These are phyloP conservation scores for Lactifluus volemus DNA, from an alignment of 768 basidiomycete genomes.

Conservation along the genomic window DNA sequence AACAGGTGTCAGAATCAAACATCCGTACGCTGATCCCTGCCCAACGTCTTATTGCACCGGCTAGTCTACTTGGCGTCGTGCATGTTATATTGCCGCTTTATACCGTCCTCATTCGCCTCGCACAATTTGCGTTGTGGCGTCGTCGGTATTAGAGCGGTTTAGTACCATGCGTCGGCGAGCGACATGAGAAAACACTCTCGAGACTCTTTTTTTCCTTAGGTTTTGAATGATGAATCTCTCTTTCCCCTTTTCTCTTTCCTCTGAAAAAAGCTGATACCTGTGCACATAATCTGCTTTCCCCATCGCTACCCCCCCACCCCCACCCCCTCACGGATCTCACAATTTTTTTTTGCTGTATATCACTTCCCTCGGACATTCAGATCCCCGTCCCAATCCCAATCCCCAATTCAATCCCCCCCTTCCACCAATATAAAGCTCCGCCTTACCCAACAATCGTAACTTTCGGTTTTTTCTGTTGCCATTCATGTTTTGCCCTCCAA, in stretches of 20 bases:
- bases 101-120: slow-evolving; percentile 13
- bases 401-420: background rate
- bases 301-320: background rate
- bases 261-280: slow-evolving; percentile 9
- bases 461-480: background rate
- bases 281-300: slow-evolving; percentile 1
- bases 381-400: background rate
- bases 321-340: slow-evolving; percentile 9
- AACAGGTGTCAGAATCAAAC: background rate
- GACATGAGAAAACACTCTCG: background rate
- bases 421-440: background rate
- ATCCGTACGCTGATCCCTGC: background rate
- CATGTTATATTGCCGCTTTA: slow-evolving; percentile 15
- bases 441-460: background rate
- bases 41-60: slow-evolving; percentile 1
- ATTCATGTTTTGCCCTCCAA: background rate
- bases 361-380: slow-evolving; percentile 2
- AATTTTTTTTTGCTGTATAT: slow-evolving; percentile 17
- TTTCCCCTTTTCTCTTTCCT: background rate
- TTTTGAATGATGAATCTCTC: slow-evolving; percentile 1
- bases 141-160: slow-evolving; percentile 3
- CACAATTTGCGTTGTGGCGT: slow-evolving; percentile 7
- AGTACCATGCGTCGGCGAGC: background rate
- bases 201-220: background rate
- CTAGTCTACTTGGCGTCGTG: slow-evolving; percentile 8